Base-by-base conservation (phyloP, 2,329 filamentous ascomycete genomes). In the Fusarium poae region DNA sequence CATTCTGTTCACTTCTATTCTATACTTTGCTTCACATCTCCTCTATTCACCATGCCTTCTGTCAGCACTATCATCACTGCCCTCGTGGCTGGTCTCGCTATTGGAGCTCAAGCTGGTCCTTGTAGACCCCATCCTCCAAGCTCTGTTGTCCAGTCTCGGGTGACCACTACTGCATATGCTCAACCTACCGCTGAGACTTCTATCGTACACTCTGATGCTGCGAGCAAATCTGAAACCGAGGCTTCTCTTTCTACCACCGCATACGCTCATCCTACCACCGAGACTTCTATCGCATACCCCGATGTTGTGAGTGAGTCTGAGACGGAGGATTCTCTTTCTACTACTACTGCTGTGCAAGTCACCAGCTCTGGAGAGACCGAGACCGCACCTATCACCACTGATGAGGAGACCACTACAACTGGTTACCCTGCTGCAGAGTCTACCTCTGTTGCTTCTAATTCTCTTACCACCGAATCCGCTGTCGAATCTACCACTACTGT, bases 61-160 rank as follows among this genome's bases (percentile, higher is more conserved):
- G 46, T 70, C 42, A 64, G 57, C 27, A 44, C 46, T 21, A 34
- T 70, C 10, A 51, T 70, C 42, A 49, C 53, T 35, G 62, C 62
- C 53, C 60, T 70, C 13, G 50, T 70, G 62, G 67, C 57, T 43
- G 21, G 67, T 25, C 59, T 70, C 44, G 49, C 54, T 8, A 53
- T 70, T 20, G 54, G 67, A 46, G 50, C 35, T 34, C 67, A 68
- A 23, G 67, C 67, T 20, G 46, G 67, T 20, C 67, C 67, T 54
- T 70, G 67, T 27, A 63, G 43, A n/a, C 66, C 57, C 29, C 57
- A 58, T 63, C 42, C 25, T 44, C 42, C 37, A 42, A 55, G 52
- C 25, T 67, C 66, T 23, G 5, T 52, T 21, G 18, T 40, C 6
- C 51, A 61, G 40, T 60, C 44, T 21, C 43, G 40, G 42, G 23